A percentile compares a stretch with the other conserved stretches of the same genome.
These are phyloP conservation scores for Lactarius indigo DNA, from an alignment of 768 basidiomycete species.

Conservation along the genomic window DNA sequence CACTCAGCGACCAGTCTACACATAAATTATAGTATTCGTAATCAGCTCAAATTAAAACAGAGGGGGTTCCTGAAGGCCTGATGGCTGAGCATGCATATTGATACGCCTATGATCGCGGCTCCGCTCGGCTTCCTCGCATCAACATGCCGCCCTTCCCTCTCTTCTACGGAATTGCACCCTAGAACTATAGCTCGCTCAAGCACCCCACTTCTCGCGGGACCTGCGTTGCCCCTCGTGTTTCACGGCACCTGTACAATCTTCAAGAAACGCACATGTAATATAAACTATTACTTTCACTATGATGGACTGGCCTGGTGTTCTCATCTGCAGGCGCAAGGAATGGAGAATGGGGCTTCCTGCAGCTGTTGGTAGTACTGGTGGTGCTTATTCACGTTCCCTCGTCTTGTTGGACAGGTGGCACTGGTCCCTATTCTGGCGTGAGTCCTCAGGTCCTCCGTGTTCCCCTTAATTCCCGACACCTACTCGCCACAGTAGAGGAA, in stretches of 20 bases:
- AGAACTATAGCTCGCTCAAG: constrained; percentile 88
- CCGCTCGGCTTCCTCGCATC: constrained; percentile 70
- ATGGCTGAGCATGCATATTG: no score
- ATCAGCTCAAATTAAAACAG: no score
- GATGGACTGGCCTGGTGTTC: constrained; percentile 65
- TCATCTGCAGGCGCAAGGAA: constrained; percentile 81
- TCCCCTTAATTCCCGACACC: background rate
- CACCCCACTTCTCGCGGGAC: constrained; percentile 70
- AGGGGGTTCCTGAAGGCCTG: no score
- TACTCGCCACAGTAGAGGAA: constrained; percentile 40
- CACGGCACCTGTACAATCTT: constrained; percentile 24
- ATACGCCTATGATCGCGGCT: constrained; percentile 49
- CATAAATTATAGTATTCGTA: no score
- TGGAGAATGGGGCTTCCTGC: constrained; percentile 96
- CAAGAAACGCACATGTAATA: constrained; percentile 25
- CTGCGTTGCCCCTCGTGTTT: constrained; percentile 62
- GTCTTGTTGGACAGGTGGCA: background rate
- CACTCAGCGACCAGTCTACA: no score
- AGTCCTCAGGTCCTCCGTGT: constrained; percentile 52
- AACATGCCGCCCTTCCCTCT: constrained; percentile 53
- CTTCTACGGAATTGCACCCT: constrained; percentile 83
- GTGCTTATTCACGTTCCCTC: constrained; percentile 62
- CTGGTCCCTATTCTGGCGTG: no score
- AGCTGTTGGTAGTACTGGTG: constrained; percentile 72
- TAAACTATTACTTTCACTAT: constrained; percentile 46